These are phyloP conservation scores for Euphrasia arctica DNA, from an alignment of 305 asterid genomes.

Conservation along the genomic window DNA sequence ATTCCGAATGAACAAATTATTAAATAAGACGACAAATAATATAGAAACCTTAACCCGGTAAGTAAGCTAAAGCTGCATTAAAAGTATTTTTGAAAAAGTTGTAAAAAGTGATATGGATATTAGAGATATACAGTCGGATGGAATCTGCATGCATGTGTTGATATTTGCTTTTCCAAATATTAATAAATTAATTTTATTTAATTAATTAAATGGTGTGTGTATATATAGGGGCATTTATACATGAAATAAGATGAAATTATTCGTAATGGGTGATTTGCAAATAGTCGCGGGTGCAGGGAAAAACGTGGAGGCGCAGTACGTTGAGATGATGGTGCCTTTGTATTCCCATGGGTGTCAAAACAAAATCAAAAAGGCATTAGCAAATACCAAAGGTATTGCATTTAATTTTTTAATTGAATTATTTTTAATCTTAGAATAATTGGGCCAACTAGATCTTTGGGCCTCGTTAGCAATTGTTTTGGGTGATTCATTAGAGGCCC, in stretches of 20 bases:
- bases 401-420: not conserved
- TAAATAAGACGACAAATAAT: conserved; percentile 23
- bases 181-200: conserved; percentile 18
- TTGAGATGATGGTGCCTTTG: conserved; percentile 90
- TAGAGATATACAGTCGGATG: conserved; percentile 13
- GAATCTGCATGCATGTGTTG: conserved; percentile 30
- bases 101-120: conserved; percentile 23
- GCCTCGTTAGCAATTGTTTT: not conserved
- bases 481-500: not conserved
- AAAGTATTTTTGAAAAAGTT: not conserved
- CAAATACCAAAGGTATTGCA: conserved; percentile 65
- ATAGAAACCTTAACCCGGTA: not conserved
- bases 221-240: not conserved
- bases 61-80: not conserved
- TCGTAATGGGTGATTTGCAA: conserved; percentile 46
- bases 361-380: conserved; percentile 65
- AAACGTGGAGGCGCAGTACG: conserved; percentile 78
- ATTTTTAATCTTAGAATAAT: not conserved
- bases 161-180: conserved; percentile 30
- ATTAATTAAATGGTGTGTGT: not conserved
- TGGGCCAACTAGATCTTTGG: no score
- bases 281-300: conserved; percentile 46
- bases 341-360: conserved; percentile 82
- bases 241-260: not conserved
- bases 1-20: no score